Evolutionary conservation across 2,329 filamentous ascomycete genomes (phyloP).

Genomic region (Fonsecaea multimorphosa): DNA sequence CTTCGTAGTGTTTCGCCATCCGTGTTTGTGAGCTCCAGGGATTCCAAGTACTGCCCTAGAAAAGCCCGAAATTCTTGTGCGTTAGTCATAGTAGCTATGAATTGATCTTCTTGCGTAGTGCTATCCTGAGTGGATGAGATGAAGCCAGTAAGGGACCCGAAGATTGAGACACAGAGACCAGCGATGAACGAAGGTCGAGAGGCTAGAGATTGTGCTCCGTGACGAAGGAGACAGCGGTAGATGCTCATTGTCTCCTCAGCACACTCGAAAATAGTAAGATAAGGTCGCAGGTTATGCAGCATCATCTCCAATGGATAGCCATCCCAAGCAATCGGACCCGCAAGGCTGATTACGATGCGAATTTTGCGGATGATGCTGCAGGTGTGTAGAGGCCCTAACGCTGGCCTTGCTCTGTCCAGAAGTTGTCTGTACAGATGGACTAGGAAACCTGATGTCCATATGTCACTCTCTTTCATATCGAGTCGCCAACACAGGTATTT

Average conservation of each 20-base stretch:
- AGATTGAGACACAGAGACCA: conserved; percentile 77
- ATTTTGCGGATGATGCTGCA: conserved; percentile 87
- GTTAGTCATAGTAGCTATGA: conserved; percentile 75
- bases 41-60: conserved; percentile 72
- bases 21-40: conserved; percentile 63
- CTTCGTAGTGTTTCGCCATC: conserved; percentile 43
- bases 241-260: conserved; percentile 89
- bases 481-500: conserved; percentile 77
- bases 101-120: conserved; percentile 84
- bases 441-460: conserved; percentile 80
- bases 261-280: conserved; percentile 82
- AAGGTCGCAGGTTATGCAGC: conserved; percentile 77
- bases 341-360: conserved; percentile 77
- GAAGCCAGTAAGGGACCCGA: conserved; percentile 79
- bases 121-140: conserved; percentile 75
- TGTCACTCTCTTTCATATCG: conserved; percentile 65
- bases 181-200: conserved; percentile 76
- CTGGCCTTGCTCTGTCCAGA: conserved; percentile 79
- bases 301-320: conserved; percentile 92
- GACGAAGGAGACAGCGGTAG: conserved; percentile 78
- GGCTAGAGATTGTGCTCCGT: conserved; percentile 69
- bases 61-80: conserved; percentile 78
- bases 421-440: conserved; percentile 77
- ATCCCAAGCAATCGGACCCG: conserved; percentile 72
- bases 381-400: conserved; percentile 83